Base-by-base conservation (phyloP, 78 protist species). In the Parvularia atlantis region DNA sequence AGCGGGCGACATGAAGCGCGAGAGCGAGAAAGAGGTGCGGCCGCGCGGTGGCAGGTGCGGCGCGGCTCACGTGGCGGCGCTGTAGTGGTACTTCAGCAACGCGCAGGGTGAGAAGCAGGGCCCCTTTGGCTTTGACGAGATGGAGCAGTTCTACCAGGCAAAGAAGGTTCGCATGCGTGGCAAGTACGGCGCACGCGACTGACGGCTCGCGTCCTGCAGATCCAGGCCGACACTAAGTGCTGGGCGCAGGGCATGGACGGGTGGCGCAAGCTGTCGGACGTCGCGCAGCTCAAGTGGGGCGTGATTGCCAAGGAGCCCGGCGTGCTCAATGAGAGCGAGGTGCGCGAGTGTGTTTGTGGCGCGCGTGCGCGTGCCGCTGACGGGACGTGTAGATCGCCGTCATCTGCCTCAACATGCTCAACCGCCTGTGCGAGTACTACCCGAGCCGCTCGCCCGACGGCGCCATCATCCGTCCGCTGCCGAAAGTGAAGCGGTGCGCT, bases 221-320 rank as follows among this genome's bases (percentile, higher is more conserved):
- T 76, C 57, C 35, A 28, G 35, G n/a, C 13, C 36, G 65, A 36
- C n/a, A 84, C 79, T 0, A 57, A 52, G 62, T 44, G 66, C 43
- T 86, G 93, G 93, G 93, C 93, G 24, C 89, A 82, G 61, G 93
- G 93, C 30, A 60, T 80, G 36, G 93, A 73, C 31, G 89, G 71
- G 41, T 88, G 93, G 93, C 54, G 69, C 20, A 39, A 46, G 33
- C 43, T 85, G n/a, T 30, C 14, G 19, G 53, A 54, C 43, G 73
- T 88, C 35, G 71, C 83, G 20, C 91, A 82, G 75, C 85, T 88
- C 30, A 66, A 66, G 66, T 88, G 90, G 90, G 36, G 44, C 0
- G 30, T 85, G 62, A 58, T 75, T 24, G 72, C 28, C 67, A 69
- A 57, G 11, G 54, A 53, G 11, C 17, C 77, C 26, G 77, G 77